phyloP scores from a whole-genome alignment of 1,139 yeast genomes.

The Keqinozyma sinolaborantium region DNA sequence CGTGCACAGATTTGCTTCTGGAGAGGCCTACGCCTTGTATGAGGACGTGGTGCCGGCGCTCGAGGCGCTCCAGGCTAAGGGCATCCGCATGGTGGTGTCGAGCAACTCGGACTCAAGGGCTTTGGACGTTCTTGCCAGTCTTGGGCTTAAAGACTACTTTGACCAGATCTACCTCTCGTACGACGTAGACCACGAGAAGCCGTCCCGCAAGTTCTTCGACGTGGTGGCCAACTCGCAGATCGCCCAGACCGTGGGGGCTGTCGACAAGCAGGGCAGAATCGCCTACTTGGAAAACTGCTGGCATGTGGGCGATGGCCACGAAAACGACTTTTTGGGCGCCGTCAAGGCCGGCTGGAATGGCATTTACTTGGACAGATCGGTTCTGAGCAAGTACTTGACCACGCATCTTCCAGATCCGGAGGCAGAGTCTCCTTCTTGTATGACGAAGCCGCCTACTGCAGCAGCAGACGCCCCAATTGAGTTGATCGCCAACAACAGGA shows the following conservation, averaged over 20 bases:
- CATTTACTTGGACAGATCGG: slow-evolving; percentile 45
- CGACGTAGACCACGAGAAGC: slow-evolving; percentile 52
- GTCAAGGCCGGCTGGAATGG: slow-evolving; percentile 61
- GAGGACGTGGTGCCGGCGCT: slow-evolving; percentile 54
- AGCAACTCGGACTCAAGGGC: slow-evolving; percentile 63
- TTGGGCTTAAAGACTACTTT: slow-evolving; percentile 41
- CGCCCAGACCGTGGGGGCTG: slow-evolving; percentile 1
- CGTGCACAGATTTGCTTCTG: slow-evolving; percentile 42
- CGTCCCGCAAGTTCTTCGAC: slow-evolving; percentile 45
- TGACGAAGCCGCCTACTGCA: slow-evolving; percentile 5
- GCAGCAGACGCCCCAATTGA: slow-evolving; percentile 9
- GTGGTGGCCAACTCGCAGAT: slow-evolving; percentile 20
- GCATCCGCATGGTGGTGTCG: slow-evolving; percentile 41
- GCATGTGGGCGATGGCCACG: slow-evolving; percentile 66
- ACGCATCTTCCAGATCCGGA: slow-evolving; percentile 12
- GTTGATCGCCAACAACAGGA: slow-evolving; percentile 34
- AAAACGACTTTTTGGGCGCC: slow-evolving; percentile 52
- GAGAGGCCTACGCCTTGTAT: slow-evolving; percentile 50
- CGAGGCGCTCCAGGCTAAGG: slow-evolving; percentile 21
- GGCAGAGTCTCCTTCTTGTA: slow-evolving; percentile 10
- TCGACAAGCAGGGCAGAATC: slow-evolving; percentile 7
- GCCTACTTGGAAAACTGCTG: slow-evolving; percentile 32
- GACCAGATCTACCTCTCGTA: slow-evolving; percentile 48
- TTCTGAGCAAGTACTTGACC: slow-evolving; percentile 14
- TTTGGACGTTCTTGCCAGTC: slow-evolving; percentile 36